Base-by-base conservation (phyloP, 805 yeast species). In the Scheffersomyces amazonensis region DNA sequence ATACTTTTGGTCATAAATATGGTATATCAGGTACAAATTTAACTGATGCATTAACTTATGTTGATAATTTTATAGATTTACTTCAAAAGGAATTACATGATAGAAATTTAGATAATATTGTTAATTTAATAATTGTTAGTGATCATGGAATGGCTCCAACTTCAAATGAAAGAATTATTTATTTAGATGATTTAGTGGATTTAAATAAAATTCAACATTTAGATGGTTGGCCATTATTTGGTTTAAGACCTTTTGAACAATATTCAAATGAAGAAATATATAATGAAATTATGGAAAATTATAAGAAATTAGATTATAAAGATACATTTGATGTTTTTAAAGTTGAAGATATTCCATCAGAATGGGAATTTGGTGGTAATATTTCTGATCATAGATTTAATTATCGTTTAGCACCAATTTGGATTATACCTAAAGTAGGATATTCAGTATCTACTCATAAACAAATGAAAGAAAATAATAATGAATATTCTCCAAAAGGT, bases 61-160 rank as follows among this genome's bases (percentile, higher is more conserved):
- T 89, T 7, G 97, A 91, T 62, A 52, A 58, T 11, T 81, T 83
- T 45, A 59, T 91, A 11, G 73, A 69, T 12, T 54, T 65, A 4
- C 41, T 87, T 28, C 63, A 71, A 12, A 44, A 60, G 18, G 82
- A 75, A 7, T 48, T 90, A 16, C 41, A 53, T 1, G 52, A 56
- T 15, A 67, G 96, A 39, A 80, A 84, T 47, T 62, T 88, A 42
- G 62, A 73, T 0, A 70, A 79, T 16, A 71, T 87, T 30, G 85
- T 84, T 15, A 90, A 91, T 55, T 61, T 90, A 16, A 62, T 91
- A 0, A 64, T 90, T 31, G 84, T 90, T 3, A 86, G 96, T 32
- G 96, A 90, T 58, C 96, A 89, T 56, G 96, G 96, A 9, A 89
- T 88, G 96, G 83, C 95, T 0, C 91, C 96, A 5, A 84, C 95